Evolutionary conservation across 352 stramenopile species (phyloP), one percentile per base, ranked within the genome.

Genomic region (Pythium biforme): DNA sequence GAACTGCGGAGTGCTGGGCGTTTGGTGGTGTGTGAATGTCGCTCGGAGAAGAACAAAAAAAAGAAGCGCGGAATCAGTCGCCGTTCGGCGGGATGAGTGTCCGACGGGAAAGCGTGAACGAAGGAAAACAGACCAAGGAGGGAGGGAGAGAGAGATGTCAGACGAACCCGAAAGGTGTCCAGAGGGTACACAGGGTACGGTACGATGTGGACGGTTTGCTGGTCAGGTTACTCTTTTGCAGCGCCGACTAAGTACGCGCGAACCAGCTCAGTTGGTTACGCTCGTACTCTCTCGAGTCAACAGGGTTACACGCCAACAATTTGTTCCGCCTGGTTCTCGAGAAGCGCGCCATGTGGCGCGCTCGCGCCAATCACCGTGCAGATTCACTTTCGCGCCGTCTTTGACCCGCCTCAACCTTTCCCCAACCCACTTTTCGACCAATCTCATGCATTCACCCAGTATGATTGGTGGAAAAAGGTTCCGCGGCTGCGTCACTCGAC

Each of bases 351-450:
- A 47, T 57, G 50, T 57, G 31, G 50, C 49, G 22, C 22, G 23
- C 6, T 14, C 23, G 11, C 26, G 17, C 50, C 50, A 57, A 57
- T 57, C 50, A 47, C 8, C 31, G 10, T 14, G 22, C 23, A 25
- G 53, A 7, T 33, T 45, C 55, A 49, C 27, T 52, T 61, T 51
- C 55, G 55, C 55, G 55, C 43, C 55, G 55, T 59, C 52, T 59
- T 59, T 59, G 22, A 22, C 37, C 19, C 19, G 26, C 29, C 26
- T 37, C 26, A 34, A 52, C n/a, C n/a, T 43, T 55, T 51, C 23
- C 45, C 12, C 20, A 34, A 23, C 10, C 25, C 7, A 17, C 7
- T 1, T 54, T 54, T 51, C 22, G 1, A 34, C 45, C 45, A 51
- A 51, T 51, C 4, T 4, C 0, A 25, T 37, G 11, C 2, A 31